Base-by-base conservation (phyloP, 2,329 filamentous ascomycete genomes). In the Penicillium sp. region DNA sequence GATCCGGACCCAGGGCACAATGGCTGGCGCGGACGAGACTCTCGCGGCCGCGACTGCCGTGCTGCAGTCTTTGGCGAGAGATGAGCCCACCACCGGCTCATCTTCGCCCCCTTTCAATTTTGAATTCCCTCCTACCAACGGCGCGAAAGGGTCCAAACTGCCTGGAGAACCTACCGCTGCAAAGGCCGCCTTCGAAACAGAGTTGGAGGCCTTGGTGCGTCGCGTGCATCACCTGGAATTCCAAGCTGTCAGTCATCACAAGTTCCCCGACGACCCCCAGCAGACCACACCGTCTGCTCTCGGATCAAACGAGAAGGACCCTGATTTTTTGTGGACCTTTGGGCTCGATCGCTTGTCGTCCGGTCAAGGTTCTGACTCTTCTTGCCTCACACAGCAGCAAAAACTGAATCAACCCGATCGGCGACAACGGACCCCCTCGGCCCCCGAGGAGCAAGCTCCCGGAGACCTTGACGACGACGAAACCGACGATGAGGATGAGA, bases 171-270 rank as follows among this genome's bases (percentile, higher is more conserved):
- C 92, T 58, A 89, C 85, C 45, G 77, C 85, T 35, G 89, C 89
- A 64, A 98, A 98, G 78, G 82, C 85, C 64, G 83, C 83, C 31
- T 85, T 98, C 60, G 92, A 98, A 78, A 82, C 83, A 59, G 93
- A 98, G 78, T 84, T 99, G 57, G 85, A 88, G 50, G 88, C 90
- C 55, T 84, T 98, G 62, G 85, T 88, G 58, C 79, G 87, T 60
- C 84, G 95, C 65, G 86, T 98, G 65, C 89, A 92, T 63, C 86
- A 88, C 63, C 85, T 98, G 66, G 93, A 98, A 80, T 86, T 86
- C 66, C 89, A 89, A 77, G 89, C 90, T 63, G 85, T 84, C 69
- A 73, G 71, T 69, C 67, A 68, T 66, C 69, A 71, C 61, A 62
- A 61, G 54, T 84, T 93, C 67, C 92, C 92, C 67, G 88, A 93